Evolutionary conservation across 257 asterid genomes (phyloP).

Genomic region (Gentiana dahurica): DNA sequence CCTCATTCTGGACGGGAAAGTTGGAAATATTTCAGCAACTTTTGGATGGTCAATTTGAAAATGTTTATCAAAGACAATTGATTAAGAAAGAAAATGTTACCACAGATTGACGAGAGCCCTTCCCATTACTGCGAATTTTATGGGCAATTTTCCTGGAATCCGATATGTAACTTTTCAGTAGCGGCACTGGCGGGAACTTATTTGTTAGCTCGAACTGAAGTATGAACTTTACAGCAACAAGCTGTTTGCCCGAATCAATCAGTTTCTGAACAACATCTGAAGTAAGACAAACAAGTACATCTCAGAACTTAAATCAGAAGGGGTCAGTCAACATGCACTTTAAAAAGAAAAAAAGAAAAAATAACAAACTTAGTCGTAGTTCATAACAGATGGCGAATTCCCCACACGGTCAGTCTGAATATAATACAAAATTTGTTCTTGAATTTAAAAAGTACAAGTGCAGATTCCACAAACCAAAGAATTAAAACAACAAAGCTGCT

Average conservation of each 20-base stretch:
- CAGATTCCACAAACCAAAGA: no score
- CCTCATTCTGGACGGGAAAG: slow-evolving; percentile 39
- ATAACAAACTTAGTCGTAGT: no score
- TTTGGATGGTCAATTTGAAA: background rate
- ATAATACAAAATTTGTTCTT: no score
- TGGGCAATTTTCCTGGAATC: slow-evolving; percentile 35
- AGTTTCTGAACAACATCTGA: slow-evolving; percentile 48
- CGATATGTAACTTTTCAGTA: slow-evolving; percentile 32
- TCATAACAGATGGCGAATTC: no score
- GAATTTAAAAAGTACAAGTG: no score
- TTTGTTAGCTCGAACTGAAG: slow-evolving; percentile 45
- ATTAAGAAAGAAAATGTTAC: slow-evolving; percentile 7
- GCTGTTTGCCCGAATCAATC: slow-evolving; percentile 37
- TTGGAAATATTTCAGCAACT: background rate
- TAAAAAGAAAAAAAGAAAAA: no score
- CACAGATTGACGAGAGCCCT: slow-evolving; percentile 32
- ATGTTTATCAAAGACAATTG: background rate
- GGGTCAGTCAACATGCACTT: no score
- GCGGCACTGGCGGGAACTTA: slow-evolving; percentile 56
- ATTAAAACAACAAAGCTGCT: no score
- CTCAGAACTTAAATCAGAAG: no score
- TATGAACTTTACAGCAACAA: slow-evolving; percentile 50
- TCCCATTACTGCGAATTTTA: slow-evolving; percentile 33
- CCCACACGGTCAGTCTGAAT: no score
- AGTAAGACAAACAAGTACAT: slow-evolving; percentile 7